phyloP scores from a whole-genome alignment of 164 flowering plant species.

The Liriodendron chinense region DNA sequence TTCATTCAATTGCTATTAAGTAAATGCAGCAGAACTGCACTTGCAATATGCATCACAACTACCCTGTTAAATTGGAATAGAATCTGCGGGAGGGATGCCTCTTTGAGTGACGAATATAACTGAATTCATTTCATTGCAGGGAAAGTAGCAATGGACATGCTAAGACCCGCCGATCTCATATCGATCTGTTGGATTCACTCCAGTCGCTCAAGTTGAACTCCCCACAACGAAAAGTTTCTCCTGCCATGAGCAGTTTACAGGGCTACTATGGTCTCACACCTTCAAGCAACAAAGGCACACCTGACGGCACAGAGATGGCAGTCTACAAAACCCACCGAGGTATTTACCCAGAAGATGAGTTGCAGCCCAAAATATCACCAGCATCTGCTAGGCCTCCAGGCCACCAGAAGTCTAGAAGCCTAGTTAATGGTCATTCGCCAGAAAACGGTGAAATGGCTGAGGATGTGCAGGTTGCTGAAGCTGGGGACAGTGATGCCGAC shows the following conservation, averaged over 20 bases:
- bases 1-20: too few species aligned
- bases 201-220: slow-evolving; percentile 54
- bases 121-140: slow-evolving; percentile 35
- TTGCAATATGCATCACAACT: background rate
- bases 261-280: slow-evolving; percentile 69
- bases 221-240: slow-evolving; percentile 40
- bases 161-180: slow-evolving; percentile 22
- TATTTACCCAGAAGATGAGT: slow-evolving; percentile 41
- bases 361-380: slow-evolving; percentile 23
- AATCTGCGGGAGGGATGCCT: background rate
- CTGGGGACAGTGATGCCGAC: slow-evolving; percentile 29
- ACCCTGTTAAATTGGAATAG: background rate
- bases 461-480: slow-evolving; percentile 23
- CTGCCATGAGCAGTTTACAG: slow-evolving; percentile 76
- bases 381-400: slow-evolving; percentile 29
- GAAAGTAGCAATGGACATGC: slow-evolving; percentile 31
- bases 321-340: slow-evolving; percentile 36
- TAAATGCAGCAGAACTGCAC: background rate
- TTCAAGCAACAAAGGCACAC: slow-evolving; percentile 10
- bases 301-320: slow-evolving; percentile 60
- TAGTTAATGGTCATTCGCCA: slow-evolving; percentile 36
- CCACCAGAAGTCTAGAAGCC: slow-evolving; percentile 58
- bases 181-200: slow-evolving; percentile 58
- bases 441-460: slow-evolving; percentile 34
- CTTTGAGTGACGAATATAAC: background rate